Conservation (phyloP, 2,329 filamentous ascomycete genomes). For the Trichoderma sp. region DNA sequence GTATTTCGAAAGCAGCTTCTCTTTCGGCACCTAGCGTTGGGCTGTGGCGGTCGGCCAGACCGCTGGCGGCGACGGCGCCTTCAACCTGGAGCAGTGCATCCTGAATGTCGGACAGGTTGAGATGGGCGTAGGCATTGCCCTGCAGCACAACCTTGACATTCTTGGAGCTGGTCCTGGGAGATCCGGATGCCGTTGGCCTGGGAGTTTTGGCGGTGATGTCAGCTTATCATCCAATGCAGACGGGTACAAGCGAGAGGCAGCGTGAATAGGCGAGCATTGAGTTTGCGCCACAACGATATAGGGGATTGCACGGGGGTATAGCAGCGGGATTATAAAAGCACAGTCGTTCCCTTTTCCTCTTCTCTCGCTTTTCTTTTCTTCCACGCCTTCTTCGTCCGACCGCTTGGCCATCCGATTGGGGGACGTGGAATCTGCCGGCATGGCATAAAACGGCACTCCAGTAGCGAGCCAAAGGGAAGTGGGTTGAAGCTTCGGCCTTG, state of each 20-base stretch:
- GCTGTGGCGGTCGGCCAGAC: neutral
- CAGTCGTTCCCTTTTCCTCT: no score
- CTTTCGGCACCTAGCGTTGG: neutral
- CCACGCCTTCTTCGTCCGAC: neutral
- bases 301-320: neutral
- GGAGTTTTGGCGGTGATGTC: slow-evolving; percentile 7
- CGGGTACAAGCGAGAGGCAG: neutral
- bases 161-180: slow-evolving; percentile 13
- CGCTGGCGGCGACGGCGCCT: slow-evolving; percentile 7
- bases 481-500: slow-evolving; percentile 18
- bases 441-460: neutral
- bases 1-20: slow-evolving; percentile 20
- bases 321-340: slow-evolving; percentile 1
- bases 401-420: slow-evolving; percentile 15
- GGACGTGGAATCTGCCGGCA: slow-evolving; percentile 5
- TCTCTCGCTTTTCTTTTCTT: neutral
- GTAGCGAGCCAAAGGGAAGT: slow-evolving; percentile 12
- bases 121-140: slow-evolving; percentile 41
- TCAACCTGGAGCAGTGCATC: slow-evolving; percentile 44
- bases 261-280: neutral
- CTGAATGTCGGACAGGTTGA: slow-evolving; percentile 42
- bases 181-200: slow-evolving; percentile 21
- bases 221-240: slow-evolving; percentile 13
- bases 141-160: slow-evolving; percentile 28
- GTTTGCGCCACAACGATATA: neutral